phyloP scores from a whole-genome alignment of 2,329 filamentous ascomycete genomes.

The Mollisiaceae sp. region DNA sequence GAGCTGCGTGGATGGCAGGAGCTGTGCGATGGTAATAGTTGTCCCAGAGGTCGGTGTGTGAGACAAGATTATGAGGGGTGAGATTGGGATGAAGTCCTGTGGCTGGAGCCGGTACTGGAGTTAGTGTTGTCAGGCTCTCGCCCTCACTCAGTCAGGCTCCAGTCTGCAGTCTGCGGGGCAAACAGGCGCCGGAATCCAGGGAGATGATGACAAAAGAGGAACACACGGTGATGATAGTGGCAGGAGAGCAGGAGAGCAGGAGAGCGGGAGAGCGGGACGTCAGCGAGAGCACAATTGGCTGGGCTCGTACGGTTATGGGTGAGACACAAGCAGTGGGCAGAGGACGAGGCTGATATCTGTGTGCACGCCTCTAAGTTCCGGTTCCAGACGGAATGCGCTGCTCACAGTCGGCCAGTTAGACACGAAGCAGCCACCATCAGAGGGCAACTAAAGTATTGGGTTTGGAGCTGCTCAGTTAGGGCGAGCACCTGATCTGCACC shows the following conservation, averaged over 20 bases:
- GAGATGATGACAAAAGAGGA: constrained; percentile 4
- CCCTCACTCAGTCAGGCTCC: background rate
- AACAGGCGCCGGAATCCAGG: constrained; percentile 3
- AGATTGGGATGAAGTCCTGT: background rate
- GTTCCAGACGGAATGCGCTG: background rate
- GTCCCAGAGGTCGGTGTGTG: background rate
- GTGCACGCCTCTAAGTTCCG: background rate
- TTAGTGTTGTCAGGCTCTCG: background rate
- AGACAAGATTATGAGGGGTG: constrained; percentile 10
- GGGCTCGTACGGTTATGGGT: background rate
- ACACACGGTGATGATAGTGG: constrained; percentile 7
- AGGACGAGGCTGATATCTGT: background rate
- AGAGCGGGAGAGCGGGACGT: background rate
- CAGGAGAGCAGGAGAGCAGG: background rate
- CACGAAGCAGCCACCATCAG: background rate
- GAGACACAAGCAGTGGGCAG: constrained; percentile 1
- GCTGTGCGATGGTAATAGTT: background rate
- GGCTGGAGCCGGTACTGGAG: background rate
- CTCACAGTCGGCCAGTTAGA: background rate
- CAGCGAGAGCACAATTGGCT: background rate
- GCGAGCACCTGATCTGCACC: background rate
- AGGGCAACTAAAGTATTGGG: background rate
- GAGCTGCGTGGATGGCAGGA: background rate
- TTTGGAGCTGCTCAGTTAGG: background rate
- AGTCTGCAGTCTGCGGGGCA: background rate